A percentile compares a stretch with the other conserved stretches of the same genome.
Evolutionary conservation across 495 filamentous ascomycete genomes (phyloP).

Genomic region (Lasiosphaeria miniovina): DNA sequence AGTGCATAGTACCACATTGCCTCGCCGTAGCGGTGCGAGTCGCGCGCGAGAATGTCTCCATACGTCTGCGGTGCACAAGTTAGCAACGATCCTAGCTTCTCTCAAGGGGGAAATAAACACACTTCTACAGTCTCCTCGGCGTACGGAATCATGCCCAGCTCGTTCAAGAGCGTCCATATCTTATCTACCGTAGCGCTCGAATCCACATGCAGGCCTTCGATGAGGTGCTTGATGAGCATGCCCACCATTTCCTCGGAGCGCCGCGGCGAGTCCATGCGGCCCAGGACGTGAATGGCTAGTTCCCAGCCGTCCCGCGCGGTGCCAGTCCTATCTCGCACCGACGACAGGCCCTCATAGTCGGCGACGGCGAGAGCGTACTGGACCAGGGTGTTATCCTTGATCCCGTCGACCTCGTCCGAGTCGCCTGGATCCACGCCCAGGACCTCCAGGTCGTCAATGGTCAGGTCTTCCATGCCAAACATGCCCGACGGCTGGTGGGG

Average conservation of each 20-base stretch:
- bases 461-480: slow-evolving; percentile 39
- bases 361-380: slow-evolving; percentile 64
- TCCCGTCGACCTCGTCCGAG: slow-evolving; percentile 47
- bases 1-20: slow-evolving; percentile 84
- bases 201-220: slow-evolving; percentile 61
- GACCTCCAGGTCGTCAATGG: slow-evolving; percentile 55
- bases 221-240: slow-evolving; percentile 51
- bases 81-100: slow-evolving; percentile 3
- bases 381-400: slow-evolving; percentile 70
- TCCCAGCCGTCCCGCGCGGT: slow-evolving; percentile 73
- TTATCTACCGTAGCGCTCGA: slow-evolving; percentile 68
- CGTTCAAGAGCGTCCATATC: slow-evolving; percentile 66
- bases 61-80: slow-evolving; percentile 55
- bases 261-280: slow-evolving; percentile 64
- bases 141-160: slow-evolving; percentile 65
- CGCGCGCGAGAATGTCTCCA: slow-evolving; percentile 64
- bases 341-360: slow-evolving; percentile 38
- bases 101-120: slow-evolving; percentile 30
- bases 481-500: slow-evolving; percentile 37
- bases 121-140: slow-evolving; percentile 75
- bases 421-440: slow-evolving; percentile 46
- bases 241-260: slow-evolving; percentile 64
- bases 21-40: slow-evolving; percentile 70
- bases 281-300: slow-evolving; percentile 71
- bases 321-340: slow-evolving; percentile 30